phyloP scores from a whole-genome alignment of 139 green algal species.

The Chlorella sp. region DNA sequence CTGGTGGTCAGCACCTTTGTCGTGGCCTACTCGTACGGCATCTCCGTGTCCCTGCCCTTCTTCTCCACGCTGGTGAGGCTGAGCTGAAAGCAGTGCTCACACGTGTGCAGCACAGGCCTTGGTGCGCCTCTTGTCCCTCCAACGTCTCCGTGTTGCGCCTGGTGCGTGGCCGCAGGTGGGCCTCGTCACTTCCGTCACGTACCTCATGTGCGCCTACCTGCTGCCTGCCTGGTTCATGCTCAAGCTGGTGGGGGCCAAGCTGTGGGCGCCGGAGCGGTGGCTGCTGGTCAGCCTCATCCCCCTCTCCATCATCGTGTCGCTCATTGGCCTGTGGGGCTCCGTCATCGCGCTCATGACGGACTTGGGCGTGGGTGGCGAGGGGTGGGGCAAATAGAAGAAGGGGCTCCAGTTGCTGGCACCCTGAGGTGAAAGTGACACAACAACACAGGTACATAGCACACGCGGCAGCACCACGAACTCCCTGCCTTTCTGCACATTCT shows the following conservation, averaged over 20 bases:
- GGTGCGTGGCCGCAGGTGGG: constrained; percentile 16
- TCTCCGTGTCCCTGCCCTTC: constrained; percentile 28
- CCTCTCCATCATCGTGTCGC: constrained; percentile 10
- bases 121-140: too few relatives aligned
- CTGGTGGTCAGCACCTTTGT: constrained; percentile 30
- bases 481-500: too few relatives aligned
- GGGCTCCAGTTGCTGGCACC: too few relatives aligned
- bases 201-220: constrained; percentile 45
- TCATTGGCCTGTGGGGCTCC: constrained; percentile 20
- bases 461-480: too few relatives aligned
- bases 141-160: not conserved
- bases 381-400: constrained; percentile 6
- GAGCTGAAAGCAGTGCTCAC: too few relatives aligned
- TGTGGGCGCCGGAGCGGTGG: constrained; percentile 13
- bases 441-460: too few relatives aligned
- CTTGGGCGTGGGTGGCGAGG: constrained; percentile 15
- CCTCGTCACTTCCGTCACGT: constrained; percentile 44
- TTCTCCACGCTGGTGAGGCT: constrained; percentile 46
- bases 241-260: constrained; percentile 13
- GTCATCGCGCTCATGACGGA: constrained; percentile 22
- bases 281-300: constrained; percentile 23
- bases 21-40: constrained; percentile 30
- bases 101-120: too few relatives aligned
- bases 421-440: too few relatives aligned
- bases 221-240: constrained; percentile 43